phyloP scores from a whole-genome alignment of 2,329 filamentous ascomycete species.

The Paraphaeosphaeria sporulosa region DNA sequence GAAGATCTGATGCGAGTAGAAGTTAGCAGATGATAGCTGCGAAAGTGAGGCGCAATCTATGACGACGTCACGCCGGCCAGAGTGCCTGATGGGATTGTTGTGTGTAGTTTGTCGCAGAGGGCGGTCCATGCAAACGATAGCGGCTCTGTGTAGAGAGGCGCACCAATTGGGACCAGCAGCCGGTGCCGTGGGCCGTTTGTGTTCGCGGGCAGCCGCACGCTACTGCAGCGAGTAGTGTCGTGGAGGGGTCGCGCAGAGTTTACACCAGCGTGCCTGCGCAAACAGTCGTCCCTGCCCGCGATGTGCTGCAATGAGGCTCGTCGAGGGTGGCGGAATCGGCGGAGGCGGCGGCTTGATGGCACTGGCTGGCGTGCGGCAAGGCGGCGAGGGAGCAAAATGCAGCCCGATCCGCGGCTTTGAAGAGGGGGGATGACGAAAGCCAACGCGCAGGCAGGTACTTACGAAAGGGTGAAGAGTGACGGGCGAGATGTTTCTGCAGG shows the following conservation, averaged over 20 bases:
- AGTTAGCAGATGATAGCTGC: constrained; percentile 33
- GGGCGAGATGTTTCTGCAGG: constrained; percentile 20
- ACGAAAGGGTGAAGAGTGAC: constrained; percentile 30
- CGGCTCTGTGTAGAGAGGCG: constrained; percentile 1
- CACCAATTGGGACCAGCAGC: constrained; percentile 14
- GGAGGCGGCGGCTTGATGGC: constrained; percentile 28
- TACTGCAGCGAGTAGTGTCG: constrained; percentile 28
- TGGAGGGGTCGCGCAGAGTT: constrained; percentile 36
- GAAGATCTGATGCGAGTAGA: constrained; percentile 30
- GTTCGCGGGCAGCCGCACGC: constrained; percentile 28
- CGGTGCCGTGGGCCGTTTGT: constrained; percentile 24
- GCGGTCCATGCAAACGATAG: constrained; percentile 7
- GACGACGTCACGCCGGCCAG: constrained; percentile 12
- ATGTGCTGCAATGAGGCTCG: constrained; percentile 14
- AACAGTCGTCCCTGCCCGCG: not conserved
- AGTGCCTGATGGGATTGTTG: constrained; percentile 3
- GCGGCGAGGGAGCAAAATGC: constrained; percentile 38
- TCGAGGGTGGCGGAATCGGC: constrained; percentile 20
- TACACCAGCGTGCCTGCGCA: constrained; percentile 18
- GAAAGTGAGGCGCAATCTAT: constrained; percentile 22
- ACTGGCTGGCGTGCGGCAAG: constrained; percentile 27
- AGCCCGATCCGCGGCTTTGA: constrained; percentile 28
- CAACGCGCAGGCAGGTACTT: constrained; percentile 35
- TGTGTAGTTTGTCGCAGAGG: constrained; percentile 18
- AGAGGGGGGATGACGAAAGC: constrained; percentile 38